Percentiles rank a stretch among this genome's conserved stretches.
Evolutionary conservation across 164 flowering plant genomes (phyloP).

Genomic region (Amborella trichopoda): DNA sequence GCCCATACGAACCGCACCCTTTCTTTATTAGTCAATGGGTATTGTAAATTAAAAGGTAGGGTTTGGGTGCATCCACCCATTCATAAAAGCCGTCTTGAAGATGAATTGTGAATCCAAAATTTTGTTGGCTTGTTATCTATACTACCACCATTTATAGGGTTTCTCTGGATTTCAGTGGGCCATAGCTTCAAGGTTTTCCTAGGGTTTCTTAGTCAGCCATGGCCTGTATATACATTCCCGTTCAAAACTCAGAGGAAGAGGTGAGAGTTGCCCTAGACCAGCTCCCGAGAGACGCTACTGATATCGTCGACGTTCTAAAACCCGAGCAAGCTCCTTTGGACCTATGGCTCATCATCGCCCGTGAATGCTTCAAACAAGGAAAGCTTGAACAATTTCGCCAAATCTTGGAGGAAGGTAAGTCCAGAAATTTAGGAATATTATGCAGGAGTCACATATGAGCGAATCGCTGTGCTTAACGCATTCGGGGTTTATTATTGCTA

Average conservation of each 20-base stretch:
- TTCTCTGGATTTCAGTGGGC: no score
- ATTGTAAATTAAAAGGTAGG: no score
- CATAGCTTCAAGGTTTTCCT: no score
- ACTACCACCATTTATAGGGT: no score
- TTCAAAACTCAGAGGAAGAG: slow-evolving; percentile 92
- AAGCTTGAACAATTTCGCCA: slow-evolving; percentile 76
- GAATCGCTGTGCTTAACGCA: slow-evolving; percentile 91
- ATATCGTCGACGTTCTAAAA: slow-evolving; percentile 91
- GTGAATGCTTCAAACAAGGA: slow-evolving; percentile 98
- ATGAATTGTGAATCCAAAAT: no score
- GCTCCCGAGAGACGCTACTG: slow-evolving; percentile 87
- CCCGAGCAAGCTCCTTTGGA: slow-evolving; percentile 98
- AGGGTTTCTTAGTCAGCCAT: no score
- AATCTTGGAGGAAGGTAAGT: slow-evolving; percentile 81
- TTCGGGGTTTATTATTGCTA: slow-evolving; percentile 90
- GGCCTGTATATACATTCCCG: slow-evolving; percentile 87
- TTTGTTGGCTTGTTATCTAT: no score
- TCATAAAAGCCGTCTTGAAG: no score
- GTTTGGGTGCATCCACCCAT: no score
- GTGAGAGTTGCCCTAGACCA: slow-evolving; percentile 86
- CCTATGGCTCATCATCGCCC: slow-evolving; percentile 97
- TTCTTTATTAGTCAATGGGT: no score
- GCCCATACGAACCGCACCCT: no score
- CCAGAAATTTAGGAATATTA: slow-evolving; percentile 97
- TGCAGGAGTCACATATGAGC: slow-evolving; percentile 85